Evolutionary conservation across 192 early-diverging fungal species (phyloP), one percentile per base, ranked within the genome.

Genomic region (Oehlia diaphana): DNA sequence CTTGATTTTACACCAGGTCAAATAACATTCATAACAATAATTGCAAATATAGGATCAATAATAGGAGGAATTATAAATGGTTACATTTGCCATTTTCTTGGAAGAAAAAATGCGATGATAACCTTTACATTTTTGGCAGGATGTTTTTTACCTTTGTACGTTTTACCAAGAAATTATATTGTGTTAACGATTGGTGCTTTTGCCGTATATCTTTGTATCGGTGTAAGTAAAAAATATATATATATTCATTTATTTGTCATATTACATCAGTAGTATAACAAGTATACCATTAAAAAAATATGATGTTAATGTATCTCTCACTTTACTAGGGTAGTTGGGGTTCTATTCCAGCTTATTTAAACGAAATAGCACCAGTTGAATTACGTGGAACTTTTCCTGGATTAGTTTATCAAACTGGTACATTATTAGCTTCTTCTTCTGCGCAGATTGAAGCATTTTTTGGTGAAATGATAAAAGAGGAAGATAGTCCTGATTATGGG

Each of bases 391-490:
- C 90, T 2, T 90, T 94, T 73, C 91, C 92, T 10, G 92, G 93
- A n/a, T 82, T 94, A n/a, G 76, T 90, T 2, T 94, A 92, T 82
- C 92, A 94, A 84, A 82, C 92, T 19, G 93, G 92, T 42, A 94
- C 92, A 75, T 81, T 94, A 76, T 87, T 94, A 63, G 77, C 84
- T 3, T 85, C 90, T 19, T 86, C 87, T 31, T 84, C 87, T 23
- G 88, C 88, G 31, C 86, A 89, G 76, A 89, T 91, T 63, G 91
- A 80, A 76, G 89, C 87, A 74, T 84, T 64, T 7, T 80, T 84
- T 26, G 84, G 82, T 79, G 86, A 81, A 35, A 78, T 67, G n/a
- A 72, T 83, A 61, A 73, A 79, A 23, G 33, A 44, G n/a, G 79
- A 82, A 68, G 58, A 33, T 2, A 76, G 81, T 53, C 85, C 86